Evolutionary conservation across 306 rosid species (phyloP), one percentile per base, ranked within the genome.

Genomic region (Ormosia semicastrata): DNA sequence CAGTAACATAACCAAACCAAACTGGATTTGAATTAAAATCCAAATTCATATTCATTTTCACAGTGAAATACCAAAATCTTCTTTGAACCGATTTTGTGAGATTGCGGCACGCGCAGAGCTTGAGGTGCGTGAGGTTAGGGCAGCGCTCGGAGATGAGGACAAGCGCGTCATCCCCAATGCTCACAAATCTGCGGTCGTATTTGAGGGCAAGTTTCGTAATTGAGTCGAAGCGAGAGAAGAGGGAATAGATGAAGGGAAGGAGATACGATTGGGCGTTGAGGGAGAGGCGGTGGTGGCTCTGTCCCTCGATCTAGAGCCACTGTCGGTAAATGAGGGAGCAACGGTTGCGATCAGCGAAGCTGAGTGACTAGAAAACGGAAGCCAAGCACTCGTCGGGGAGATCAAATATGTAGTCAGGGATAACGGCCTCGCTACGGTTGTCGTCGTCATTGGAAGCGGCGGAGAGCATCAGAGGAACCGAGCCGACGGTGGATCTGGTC

Each of bases 371-470:
- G 60, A 96, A 96, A 49, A 96, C 89, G 44, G 79, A 73, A 34
- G 97, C 99, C 83, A 96, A 53, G 40, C 99, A 96, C 88, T 94
- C 98, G 43, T 93, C 95, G 0, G 99, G 99, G 1, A 96, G 91
- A 80, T 93, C 90, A 17, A 94, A 91, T 77, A 87, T 92, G 59
- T 87, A 92, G 73, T 94, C 99, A 15, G 84, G 18, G 15, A 40
- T 2, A 13, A 47, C 44, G 0, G 41, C 74, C 18, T 46, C 81
- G 10, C 24, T 77, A 4, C 12, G 9, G 13, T 43, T 80, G 3
- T 39, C 88, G 43, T 37, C 7, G 2, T 71, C 75, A 4, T 84
- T 84, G 14, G 50, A n/a, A 12, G 43, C 17, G 34, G 36, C 8
- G 7, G 58, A 12, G 0, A 32, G 59, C 88, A 90, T 86, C 68